Evolutionary conservation across 371 early-diverging fungal species (phyloP).

Genomic region (Mortierella sp.): DNA sequence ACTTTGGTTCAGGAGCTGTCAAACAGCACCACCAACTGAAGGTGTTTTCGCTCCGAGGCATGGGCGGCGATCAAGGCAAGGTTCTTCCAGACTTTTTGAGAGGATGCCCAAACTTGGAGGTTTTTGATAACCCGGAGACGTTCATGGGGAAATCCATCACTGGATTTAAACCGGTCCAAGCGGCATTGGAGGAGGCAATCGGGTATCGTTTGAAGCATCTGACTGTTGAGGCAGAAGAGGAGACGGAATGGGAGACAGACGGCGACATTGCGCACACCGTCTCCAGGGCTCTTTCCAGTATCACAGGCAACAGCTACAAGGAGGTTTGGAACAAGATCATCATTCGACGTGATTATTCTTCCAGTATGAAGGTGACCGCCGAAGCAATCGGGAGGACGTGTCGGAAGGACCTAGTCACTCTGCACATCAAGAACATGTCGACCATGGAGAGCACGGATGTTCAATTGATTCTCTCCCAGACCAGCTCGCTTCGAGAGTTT

Average conservation of each 20-base stretch:
- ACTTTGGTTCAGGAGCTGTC: neutral
- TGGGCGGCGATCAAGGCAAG: neutral
- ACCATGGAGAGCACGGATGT: slow-evolving; percentile 8
- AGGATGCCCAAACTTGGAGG: neutral
- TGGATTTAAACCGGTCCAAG: neutral
- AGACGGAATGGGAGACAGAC: neutral
- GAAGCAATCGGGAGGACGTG: neutral
- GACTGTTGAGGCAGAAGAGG: neutral
- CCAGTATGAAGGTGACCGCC: neutral
- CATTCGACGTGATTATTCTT: neutral
- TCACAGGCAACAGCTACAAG: neutral
- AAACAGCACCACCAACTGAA: neutral
- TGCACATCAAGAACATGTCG: slow-evolving; percentile 3
- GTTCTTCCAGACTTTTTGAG: neutral
- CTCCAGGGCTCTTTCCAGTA: neutral
- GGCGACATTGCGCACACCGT: slow-evolving; percentile 5
- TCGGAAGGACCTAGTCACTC: neutral
- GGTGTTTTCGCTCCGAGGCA: neutral
- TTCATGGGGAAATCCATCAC: neutral
- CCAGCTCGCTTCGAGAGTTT: slow-evolving; percentile 3
- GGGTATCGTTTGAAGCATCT: neutral
- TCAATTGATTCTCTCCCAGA: neutral
- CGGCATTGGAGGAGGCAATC: neutral
- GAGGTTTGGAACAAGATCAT: slow-evolving; percentile 4
- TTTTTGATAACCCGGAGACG: neutral